Base-by-base conservation (phyloP, 352 stramenopile species). In the Globisporangium carolinianum region DNA sequence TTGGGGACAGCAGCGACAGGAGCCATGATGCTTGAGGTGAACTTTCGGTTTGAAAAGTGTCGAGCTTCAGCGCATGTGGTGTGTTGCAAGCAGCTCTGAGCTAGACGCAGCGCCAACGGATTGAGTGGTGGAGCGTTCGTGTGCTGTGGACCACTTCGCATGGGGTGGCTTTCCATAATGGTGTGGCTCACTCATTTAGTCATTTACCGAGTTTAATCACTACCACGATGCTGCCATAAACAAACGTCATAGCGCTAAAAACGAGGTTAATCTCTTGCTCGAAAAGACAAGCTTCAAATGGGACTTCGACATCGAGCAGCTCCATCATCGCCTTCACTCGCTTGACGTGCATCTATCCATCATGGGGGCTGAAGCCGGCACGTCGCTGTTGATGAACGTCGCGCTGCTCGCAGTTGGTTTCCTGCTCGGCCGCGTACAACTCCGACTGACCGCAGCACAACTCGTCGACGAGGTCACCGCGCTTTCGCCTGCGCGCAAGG, bases 21-120 rank as follows among this genome's bases (percentile, higher is more conserved):
- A 76, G 83, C 78, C 83, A 92, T 92, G 72, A 63, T 77, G 75
- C 64, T 70, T 72, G 79, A 66, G 72, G 49, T 62, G 66, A 87
- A 89, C 77, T 87, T 90, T 79, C 79, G 76, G 83, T 92, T 92
- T 92, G 83, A 92, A 92, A 89, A 90, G 79, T 90, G 79, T 70
- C 5, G 6, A 24, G 15, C 8, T 9, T 24, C 1, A 24, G 49
- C 24, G 15, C 36, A 53, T 36, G 8, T 36, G 17, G 47, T 60
- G 7, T 24, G 18, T 18, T 6, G 10, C 48, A 46, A 35, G 24
- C 18, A n/a, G 6, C 35, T 32, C n/a, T 5, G 12, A 11, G 11
- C 24, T 3, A 32, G 24, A 32, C 24, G 24, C 52, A 47, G 9
- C 9, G 52, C 59, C 39, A 47, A 41, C 53, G 38, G 59, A 60